Evolutionary conservation across 495 filamentous ascomycete genomes (phyloP).

Genomic region (Hypoxylon perforatum): DNA sequence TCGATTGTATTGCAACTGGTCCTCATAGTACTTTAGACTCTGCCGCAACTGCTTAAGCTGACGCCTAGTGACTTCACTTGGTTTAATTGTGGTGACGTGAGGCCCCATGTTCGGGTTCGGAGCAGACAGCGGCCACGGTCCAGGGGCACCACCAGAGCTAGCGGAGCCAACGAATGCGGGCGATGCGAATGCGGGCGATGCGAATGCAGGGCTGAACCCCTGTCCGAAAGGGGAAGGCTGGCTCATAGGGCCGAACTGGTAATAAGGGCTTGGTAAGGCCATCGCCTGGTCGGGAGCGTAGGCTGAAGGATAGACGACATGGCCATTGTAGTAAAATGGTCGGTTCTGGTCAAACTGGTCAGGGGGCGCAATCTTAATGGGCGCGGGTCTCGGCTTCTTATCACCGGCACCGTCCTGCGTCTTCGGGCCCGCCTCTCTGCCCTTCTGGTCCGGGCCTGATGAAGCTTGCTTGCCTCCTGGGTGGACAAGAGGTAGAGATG

Average conservation of each 20-base stretch:
- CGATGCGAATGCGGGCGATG: constrained; percentile 8
- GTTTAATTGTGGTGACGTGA: constrained; percentile 57
- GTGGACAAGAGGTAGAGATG: constrained; percentile 21
- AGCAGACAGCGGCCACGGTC: constrained; percentile 7
- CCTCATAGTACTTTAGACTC: constrained; percentile 56
- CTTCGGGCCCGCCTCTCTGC: constrained; percentile 38
- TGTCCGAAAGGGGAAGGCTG: constrained; percentile 15
- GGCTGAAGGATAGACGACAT: constrained; percentile 58
- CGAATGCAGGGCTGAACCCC: constrained; percentile 10
- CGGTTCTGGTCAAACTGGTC: constrained; percentile 57
- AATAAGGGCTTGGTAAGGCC: constrained; percentile 27
- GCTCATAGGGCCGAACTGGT: constrained; percentile 16
- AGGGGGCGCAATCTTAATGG: constrained; percentile 56
- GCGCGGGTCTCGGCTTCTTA: constrained; percentile 47
- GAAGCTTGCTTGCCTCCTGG: constrained; percentile 16
- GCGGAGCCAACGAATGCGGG: constrained; percentile 2
- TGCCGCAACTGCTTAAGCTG: constrained; percentile 51
- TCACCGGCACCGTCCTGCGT: constrained; percentile 39
- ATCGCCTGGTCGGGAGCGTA: constrained; percentile 30
- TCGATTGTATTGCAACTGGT: constrained; percentile 59
- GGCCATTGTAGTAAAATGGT: constrained; percentile 61
- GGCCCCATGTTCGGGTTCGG: constrained; percentile 34
- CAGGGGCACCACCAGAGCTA: constrained; percentile 5
- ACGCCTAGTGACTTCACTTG: constrained; percentile 60
- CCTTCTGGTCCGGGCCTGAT: constrained; percentile 27